Base-by-base conservation (phyloP, 495 filamentous ascomycete genomes). In the Melanomma pulvis-pyrius region DNA sequence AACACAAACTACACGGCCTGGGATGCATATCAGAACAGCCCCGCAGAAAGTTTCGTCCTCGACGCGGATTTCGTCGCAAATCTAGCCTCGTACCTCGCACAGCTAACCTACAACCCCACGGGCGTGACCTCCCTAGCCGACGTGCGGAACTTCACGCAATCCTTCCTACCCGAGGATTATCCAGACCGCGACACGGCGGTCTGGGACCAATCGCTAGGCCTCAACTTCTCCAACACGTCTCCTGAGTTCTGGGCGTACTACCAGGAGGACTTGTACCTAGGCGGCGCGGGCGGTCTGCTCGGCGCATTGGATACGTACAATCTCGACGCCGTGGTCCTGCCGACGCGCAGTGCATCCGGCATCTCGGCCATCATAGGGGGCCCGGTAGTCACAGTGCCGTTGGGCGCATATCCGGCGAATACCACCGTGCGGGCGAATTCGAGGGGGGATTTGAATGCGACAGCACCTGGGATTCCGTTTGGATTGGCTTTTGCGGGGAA, bases 401-500 rank as follows among this genome's bases (percentile, higher is more conserved):
- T 86, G 57, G 84, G 82, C 1, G 80, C 77, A 49, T 82, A 79
- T 60, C 81, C 82, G 6, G 63, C 76, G 17, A 80, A 80, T 53
- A 78, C 77, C 21, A 74, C 77, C 3, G 76, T 83, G 17, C 52
- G 71, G 17, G 59, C 65, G 55, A 82, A 80, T 55, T 34, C 21
- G 25, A 66, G 78, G n/a, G 77, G 79, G 0, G 74, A 75, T 25
- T 73, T 84, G 3, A 79, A 82, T 6, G 75, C 74, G 4, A 72
- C 65, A 0, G 82, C 74, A 12, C 83, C 83, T 13, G 80, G 81
- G 11, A 73, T 85, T 17, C 84, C 83, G 29, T 86, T 87, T 64
- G 86, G 86, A 1, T 71, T 89, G 32, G 80, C 79, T 34, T 89
- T 90, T 73, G 68, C 87, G 55, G 87, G 85, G 0, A 51, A 58